phyloP scores from a whole-genome alignment of 805 yeast species.

The Teunomyces atbi region DNA sequence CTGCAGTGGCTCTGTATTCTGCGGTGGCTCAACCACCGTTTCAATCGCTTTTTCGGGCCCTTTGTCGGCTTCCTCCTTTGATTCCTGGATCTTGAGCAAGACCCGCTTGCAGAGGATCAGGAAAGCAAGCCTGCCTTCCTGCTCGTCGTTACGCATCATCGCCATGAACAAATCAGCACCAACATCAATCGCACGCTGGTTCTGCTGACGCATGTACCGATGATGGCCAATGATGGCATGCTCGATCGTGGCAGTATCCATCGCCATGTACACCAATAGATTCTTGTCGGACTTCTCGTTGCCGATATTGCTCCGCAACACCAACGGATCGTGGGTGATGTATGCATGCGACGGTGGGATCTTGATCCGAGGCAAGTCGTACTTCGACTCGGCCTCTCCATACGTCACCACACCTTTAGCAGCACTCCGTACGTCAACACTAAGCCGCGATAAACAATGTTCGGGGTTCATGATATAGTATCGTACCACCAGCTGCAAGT shows the following conservation, averaged over 20 bases:
- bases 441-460: conserved; percentile 11
- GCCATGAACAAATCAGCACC: conserved; percentile 7
- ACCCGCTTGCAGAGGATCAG: conserved; percentile 13
- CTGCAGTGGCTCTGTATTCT: neutral
- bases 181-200: neutral
- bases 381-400: conserved; percentile 2
- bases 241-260: conserved; percentile 6
- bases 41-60: neutral
- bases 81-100: conserved; percentile 13
- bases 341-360: conserved; percentile 3
- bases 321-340: conserved; percentile 10
- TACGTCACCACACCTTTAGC: conserved; percentile 8
- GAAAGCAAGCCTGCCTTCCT: conserved; percentile 14
- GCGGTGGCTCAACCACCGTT: neutral
- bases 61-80: conserved; percentile 1
- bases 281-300: conserved; percentile 6
- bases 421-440: conserved; percentile 9
- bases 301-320: conserved; percentile 8
- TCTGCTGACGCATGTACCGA: neutral
- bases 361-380: neutral
- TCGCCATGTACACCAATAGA: conserved; percentile 9
- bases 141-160: conserved; percentile 12
- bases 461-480: conserved; percentile 11
- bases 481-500: conserved; percentile 12
- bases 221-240: conserved; percentile 2